These are phyloP conservation scores for Yamadazyma philogaea DNA, from an alignment of 805 yeast genomes.

Conservation along the genomic window DNA sequence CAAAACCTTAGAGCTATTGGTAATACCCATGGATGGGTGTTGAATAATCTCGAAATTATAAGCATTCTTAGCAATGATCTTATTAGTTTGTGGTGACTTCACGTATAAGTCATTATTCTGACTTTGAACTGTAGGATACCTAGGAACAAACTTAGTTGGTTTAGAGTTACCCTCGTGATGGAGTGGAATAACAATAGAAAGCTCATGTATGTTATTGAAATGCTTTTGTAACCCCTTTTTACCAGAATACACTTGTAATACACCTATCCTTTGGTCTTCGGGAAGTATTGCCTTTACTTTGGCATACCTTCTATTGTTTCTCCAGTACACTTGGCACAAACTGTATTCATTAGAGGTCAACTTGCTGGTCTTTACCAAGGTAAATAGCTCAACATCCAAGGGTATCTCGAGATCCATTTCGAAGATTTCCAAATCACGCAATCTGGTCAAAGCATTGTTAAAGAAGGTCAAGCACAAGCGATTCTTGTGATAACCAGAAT, in stretches of 20 bases:
- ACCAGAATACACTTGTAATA: constrained; percentile 72
- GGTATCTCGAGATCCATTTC: constrained; percentile 79
- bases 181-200: constrained; percentile 71
- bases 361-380: constrained; percentile 53
- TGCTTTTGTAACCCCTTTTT: constrained; percentile 56
- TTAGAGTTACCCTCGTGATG: constrained; percentile 66
- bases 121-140: constrained; percentile 69
- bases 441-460: constrained; percentile 71
- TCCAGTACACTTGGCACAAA: constrained; percentile 78
- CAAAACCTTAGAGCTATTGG: constrained; percentile 30
- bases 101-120: constrained; percentile 75
- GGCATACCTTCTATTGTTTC: constrained; percentile 57
- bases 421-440: constrained; percentile 71
- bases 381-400: constrained; percentile 61
- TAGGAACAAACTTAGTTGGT: constrained; percentile 63
- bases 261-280: constrained; percentile 62
- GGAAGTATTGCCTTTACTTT: constrained; percentile 83
- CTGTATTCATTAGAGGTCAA: constrained; percentile 50
- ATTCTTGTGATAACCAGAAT: constrained; percentile 71
- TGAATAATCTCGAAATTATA: constrained; percentile 66
- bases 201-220: constrained; percentile 58
- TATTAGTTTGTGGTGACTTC: constrained; percentile 76
- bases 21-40: constrained; percentile 54
- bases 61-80: constrained; percentile 52
- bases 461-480: constrained; percentile 60